Base-by-base conservation (phyloP, 306 rosid species). In the Medicago ruthenica region DNA sequence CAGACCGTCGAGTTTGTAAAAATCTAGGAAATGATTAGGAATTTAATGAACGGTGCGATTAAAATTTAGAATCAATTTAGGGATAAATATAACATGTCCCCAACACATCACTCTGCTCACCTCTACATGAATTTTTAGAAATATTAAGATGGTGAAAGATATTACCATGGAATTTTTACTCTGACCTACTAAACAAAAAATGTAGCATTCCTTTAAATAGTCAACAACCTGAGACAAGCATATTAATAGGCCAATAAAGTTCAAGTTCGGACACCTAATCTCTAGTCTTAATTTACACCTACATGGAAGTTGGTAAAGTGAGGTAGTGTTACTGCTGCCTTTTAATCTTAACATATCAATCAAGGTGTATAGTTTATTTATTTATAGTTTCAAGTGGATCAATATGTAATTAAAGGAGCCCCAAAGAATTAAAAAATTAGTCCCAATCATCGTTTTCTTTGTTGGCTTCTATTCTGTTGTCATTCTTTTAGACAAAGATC, bases 401-500 rank as follows among this genome's bases (percentile, higher is more conserved):
- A 51, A 70, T 61, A 24, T 62, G 42, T 21, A 79, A 45, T 13
- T 14, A 66, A 66, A 31, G 48, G 74, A 27, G 31, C 78, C 73
- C 18, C 45, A 17, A 48, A 57, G 54, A 34, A 67, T 42, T 51
- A 9, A 31, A 78, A 39, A 4, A 27, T 73, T 75, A 70, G 74
- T 70, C 83, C 68, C 68, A 71, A 64, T 79, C 81, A 83, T 75
- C 81, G 70, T 79, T 83, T 75, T 57, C 68, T 57, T 79, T 71
- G 86, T 83, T 79, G 86, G 76, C 48, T 79, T 83, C 31, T 64
- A 65, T 18, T 15, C 70, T 71, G 83, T 79, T 79, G 79, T 47
- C 83, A 74, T 78, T 83, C 86, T 42, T 68, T 41, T 74, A 11
- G 77, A 83, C 83, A 73, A 83, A 74, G 65, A 41, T 83, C 86